Evolutionary conservation across 1,284 basidiomycete species (phyloP).

Genomic region (Mycena sp.): DNA sequence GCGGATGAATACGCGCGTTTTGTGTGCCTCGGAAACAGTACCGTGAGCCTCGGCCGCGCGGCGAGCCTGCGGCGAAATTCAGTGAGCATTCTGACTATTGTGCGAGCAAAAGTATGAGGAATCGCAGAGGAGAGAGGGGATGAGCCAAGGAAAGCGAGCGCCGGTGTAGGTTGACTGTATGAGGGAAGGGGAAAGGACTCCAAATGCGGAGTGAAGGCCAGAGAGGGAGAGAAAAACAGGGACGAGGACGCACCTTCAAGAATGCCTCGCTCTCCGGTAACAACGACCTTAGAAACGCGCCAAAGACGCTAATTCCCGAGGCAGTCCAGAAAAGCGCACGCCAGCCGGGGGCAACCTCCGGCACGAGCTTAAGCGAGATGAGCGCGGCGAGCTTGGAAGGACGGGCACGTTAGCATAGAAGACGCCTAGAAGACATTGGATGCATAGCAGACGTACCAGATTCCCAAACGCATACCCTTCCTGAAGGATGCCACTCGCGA

Average conservation of each 20-base stretch:
- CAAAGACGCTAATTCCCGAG: slow-evolving; percentile 55
- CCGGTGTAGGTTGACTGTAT: neutral
- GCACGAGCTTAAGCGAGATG: slow-evolving; percentile 75
- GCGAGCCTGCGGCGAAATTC: slow-evolving; percentile 7
- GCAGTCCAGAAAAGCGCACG: slow-evolving; percentile 79
- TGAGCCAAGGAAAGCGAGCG: slow-evolving; percentile 2
- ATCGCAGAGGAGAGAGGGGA: neutral
- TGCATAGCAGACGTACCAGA: slow-evolving; percentile 39
- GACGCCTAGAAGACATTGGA: neutral
- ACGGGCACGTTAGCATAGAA: neutral
- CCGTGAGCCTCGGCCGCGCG: slow-evolving; percentile 50
- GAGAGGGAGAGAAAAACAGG: neutral
- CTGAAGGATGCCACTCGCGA: slow-evolving; percentile 89
- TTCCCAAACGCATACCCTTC: slow-evolving; percentile 81
- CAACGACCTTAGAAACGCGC: slow-evolving; percentile 9
- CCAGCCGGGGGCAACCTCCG: slow-evolving; percentile 62
- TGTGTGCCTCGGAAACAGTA: slow-evolving; percentile 51
- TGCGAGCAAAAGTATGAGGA: slow-evolving; percentile 42
- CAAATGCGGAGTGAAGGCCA: neutral
- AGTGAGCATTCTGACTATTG: slow-evolving; percentile 4
- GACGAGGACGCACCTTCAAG: slow-evolving; percentile 7
- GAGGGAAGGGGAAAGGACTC: slow-evolving; percentile 2
- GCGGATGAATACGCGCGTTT: slow-evolving; percentile 77
- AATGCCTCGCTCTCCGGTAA: slow-evolving; percentile 12
- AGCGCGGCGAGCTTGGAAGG: slow-evolving; percentile 59